Evolutionary conservation across 2,329 filamentous ascomycete genomes (phyloP).

Genomic region (Aureobasidium sp.): DNA sequence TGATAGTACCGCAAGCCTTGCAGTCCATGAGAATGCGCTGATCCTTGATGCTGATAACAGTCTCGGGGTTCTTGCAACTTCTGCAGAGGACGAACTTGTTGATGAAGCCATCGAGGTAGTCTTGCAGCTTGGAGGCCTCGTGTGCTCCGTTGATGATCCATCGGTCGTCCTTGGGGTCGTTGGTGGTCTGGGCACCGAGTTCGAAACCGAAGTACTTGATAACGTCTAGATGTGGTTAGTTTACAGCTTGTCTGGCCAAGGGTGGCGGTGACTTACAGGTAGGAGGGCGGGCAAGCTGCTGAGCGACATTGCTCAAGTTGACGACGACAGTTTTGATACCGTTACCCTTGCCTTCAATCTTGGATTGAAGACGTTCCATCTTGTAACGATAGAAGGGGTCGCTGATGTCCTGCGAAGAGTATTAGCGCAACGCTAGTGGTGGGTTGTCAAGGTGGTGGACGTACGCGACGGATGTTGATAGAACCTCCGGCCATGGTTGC

Average conservation of each 20-base stretch:
- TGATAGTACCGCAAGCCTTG: conserved; percentile 95
- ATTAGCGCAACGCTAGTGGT: conserved; percentile 3
- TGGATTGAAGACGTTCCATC: conserved; percentile 98
- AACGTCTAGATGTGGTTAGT: conserved; percentile 48
- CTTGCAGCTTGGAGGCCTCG: conserved; percentile 90
- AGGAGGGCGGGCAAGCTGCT: conserved; percentile 85
- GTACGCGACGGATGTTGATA: conserved; percentile 80
- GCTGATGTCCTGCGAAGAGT: conserved; percentile 63
- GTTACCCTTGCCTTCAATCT: conserved; percentile 99
- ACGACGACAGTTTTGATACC: conserved; percentile 98
- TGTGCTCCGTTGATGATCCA: conserved; percentile 99
- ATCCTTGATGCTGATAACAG: conserved; percentile 90
- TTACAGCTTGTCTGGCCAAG: background rate
- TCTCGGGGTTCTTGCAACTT: conserved; percentile 99
- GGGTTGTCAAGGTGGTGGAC: conserved; percentile 12
- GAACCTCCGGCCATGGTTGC: conserved; percentile 74
- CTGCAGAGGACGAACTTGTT: conserved; percentile 98
- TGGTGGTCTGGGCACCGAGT: conserved; percentile 96
- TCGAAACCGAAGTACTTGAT: conserved; percentile 99
- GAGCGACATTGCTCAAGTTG: conserved; percentile 89
- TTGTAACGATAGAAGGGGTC: conserved; percentile 99
- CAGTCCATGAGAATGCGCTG: conserved; percentile 81
- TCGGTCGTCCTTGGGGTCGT: conserved; percentile 91
- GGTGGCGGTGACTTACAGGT: conserved; percentile 45
- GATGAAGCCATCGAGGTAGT: conserved; percentile 98